A percentile compares a stretch with the other conserved stretches of the same genome.
phyloP scores from a whole-genome alignment of 768 basidiomycete species.

The Tulasnella sp. region DNA sequence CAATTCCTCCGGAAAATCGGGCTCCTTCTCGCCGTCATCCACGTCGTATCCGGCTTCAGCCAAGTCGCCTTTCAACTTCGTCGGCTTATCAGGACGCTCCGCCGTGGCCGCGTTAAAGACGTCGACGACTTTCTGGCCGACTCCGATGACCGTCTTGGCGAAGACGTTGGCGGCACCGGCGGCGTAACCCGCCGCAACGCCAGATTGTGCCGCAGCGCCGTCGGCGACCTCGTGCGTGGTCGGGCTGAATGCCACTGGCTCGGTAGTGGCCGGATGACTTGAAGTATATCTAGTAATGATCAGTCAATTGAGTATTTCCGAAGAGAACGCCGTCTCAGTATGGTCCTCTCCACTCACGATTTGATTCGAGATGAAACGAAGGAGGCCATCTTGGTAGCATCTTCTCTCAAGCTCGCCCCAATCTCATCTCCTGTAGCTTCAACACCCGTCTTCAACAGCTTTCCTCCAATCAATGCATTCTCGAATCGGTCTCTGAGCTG shows the following conservation, averaged over 20 bases:
- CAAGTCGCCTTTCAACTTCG: background rate
- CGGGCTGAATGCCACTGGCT: background rate
- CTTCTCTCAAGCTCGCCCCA: background rate
- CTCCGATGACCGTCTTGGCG: background rate
- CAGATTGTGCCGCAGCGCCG: background rate
- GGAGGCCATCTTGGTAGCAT: background rate
- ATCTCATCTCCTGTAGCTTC: conserved; percentile 8
- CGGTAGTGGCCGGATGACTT: background rate
- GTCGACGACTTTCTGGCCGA: background rate
- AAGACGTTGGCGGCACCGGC: background rate
- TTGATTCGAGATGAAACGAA: background rate
- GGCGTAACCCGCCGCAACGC: background rate
- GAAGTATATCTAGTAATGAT: background rate
- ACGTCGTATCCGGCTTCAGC: conserved; percentile 4
- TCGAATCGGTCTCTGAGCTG: conserved; percentile 9
- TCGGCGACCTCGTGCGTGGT: background rate
- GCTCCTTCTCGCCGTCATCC: background rate
- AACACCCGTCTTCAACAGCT: conserved; percentile 4
- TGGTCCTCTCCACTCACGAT: background rate
- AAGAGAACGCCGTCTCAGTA: too few species aligned
- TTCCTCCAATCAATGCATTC: conserved; percentile 1
- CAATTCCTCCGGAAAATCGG: background rate
- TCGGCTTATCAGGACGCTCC: background rate
- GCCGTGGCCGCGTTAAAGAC: background rate
- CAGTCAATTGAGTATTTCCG: background rate